phyloP scores from a whole-genome alignment of 129 eudicot species.

The Chrysanthemum lavandulifolium region DNA sequence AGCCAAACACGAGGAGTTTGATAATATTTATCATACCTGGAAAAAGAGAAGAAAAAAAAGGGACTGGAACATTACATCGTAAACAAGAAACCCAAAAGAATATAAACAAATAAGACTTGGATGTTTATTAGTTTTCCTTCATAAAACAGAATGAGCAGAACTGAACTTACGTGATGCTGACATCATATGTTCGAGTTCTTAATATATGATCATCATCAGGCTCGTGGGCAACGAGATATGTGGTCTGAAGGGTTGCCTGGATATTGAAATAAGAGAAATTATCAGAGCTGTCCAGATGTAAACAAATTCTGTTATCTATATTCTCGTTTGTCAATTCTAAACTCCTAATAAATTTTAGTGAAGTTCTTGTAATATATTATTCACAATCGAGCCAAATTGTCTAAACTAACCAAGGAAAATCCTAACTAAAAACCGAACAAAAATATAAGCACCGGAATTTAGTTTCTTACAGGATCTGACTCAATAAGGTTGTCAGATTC shows the following conservation, averaged over 20 bases:
- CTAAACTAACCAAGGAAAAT: neutral
- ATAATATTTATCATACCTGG: conserved; percentile 97
- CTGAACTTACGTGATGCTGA: conserved; percentile 89
- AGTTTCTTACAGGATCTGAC: conserved; percentile 73
- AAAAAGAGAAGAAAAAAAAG: conserved; percentile 3
- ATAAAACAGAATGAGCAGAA: neutral
- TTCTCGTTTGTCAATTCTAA: neutral
- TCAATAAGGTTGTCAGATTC: conserved; percentile 83
- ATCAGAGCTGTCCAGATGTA: conserved; percentile 15
- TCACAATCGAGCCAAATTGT: neutral
- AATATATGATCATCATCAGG: conserved; percentile 96
- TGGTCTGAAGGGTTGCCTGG: conserved; percentile 85
- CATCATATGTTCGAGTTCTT: conserved; percentile 93
- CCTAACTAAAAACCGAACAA: conserved; percentile 5
- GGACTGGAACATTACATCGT: conserved; percentile 13
- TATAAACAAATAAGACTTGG: neutral
- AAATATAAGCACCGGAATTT: neutral
- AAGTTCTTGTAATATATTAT: no score
- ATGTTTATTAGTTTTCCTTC: neutral
- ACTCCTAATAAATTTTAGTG: neutral
- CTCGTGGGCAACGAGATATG: conserved; percentile 92
- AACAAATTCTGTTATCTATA: neutral
- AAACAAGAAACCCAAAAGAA: conserved; percentile 11
- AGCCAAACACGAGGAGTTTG: conserved; percentile 99
- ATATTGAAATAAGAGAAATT: conserved; percentile 18